Conservation (phyloP, 1,284 basidiomycete species). For the Cutaneotrichosporon cavernicola region DNA sequence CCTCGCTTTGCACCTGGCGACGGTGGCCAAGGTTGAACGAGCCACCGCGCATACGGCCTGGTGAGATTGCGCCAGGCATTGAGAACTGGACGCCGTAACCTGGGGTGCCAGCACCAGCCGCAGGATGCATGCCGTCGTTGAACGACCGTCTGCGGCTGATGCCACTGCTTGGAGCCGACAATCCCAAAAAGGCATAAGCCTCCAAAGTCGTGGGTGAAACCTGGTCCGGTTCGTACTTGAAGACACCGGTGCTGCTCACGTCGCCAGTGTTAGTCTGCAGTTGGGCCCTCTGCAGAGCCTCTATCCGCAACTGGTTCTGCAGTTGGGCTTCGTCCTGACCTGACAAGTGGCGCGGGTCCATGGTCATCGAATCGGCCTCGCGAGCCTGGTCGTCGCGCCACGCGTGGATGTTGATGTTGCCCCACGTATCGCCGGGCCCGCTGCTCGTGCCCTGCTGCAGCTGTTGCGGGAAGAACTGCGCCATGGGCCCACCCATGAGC, state of each 20-base stretch:
- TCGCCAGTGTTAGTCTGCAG: conserved; percentile 26
- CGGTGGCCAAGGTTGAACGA: conserved; percentile 36
- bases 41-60: conserved; percentile 32
- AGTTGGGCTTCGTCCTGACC: conserved; percentile 24
- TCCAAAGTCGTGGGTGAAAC: conserved; percentile 46
- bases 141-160: conserved; percentile 35
- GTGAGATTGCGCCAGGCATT: conserved; percentile 26
- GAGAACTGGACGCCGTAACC: conserved; percentile 48
- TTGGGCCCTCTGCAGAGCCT: conserved; percentile 27
- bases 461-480: conserved; percentile 10
- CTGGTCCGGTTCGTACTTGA: conserved; percentile 40
- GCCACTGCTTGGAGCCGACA: not conserved
- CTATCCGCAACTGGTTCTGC: conserved; percentile 29
- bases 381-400: conserved; percentile 25
- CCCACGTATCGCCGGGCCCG: conserved; percentile 18
- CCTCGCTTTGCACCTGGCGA: conserved; percentile 47
- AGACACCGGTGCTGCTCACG: conserved; percentile 13
- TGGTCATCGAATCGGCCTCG: conserved; percentile 22
- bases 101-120: conserved; percentile 47
- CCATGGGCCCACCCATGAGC: conserved; percentile 24
- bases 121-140: conserved; percentile 42
- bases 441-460: conserved; percentile 9
- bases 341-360: conserved; percentile 45
- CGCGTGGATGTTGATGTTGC: conserved; percentile 27
- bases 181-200: conserved; percentile 42